Conservation (phyloP, 148 eudicot species). For the Fagopyrum homotropicum region DNA sequence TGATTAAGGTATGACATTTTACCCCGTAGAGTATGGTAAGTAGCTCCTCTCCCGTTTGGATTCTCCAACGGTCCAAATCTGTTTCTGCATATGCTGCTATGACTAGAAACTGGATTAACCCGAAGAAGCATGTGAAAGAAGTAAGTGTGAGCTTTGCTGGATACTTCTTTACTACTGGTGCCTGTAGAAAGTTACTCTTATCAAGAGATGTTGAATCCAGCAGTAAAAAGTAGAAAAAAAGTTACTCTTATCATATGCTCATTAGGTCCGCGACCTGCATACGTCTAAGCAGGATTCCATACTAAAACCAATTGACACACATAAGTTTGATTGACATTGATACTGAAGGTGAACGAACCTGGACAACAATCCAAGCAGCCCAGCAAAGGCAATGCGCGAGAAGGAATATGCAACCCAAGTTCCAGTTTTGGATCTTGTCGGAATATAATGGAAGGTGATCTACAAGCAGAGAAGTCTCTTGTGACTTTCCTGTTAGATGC, state of each 20-base stretch:
- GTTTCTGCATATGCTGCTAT: conserved; percentile 63
- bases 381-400: conserved; percentile 76
- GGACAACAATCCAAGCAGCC: conserved; percentile 89
- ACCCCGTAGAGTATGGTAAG: conserved; percentile 67
- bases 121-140: conserved; percentile 72
- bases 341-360: conserved; percentile 18
- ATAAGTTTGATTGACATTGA: background rate
- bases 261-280: no score
- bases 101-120: conserved; percentile 52
- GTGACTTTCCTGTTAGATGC: background rate
- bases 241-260: no score
- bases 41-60: conserved; percentile 52
- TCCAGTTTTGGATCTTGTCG: conserved; percentile 39
- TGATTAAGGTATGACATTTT: background rate
- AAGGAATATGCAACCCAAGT: conserved; percentile 64
- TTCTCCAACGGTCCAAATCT: conserved; percentile 53
- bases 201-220: background rate
- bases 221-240: no score
- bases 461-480: conserved; percentile 4
- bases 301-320: no score
- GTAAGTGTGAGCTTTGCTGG: conserved; percentile 77
- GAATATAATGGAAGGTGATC: background rate
- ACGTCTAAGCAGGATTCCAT: no score
- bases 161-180: conserved; percentile 71
- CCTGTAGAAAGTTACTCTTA: conserved; percentile 27